Evolutionary conservation across 441 rosid genomes (phyloP), one percentile per base, ranked within the genome.

Genomic region (Jatropha podagrica): DNA sequence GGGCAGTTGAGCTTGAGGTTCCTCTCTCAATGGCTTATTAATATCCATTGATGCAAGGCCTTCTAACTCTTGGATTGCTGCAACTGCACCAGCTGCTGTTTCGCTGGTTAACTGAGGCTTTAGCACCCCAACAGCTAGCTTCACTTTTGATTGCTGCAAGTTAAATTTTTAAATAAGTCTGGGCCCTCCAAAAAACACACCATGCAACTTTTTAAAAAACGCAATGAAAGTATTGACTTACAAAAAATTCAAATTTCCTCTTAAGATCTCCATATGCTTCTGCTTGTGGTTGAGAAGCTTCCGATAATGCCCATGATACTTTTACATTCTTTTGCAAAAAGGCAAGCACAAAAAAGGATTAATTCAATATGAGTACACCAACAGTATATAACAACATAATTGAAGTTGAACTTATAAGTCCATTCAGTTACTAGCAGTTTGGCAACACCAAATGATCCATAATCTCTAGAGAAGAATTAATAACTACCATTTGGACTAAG

Each of bases 61-160:
- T 88, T 94, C 97, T 67, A 94, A 79, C 68, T 84, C 88, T 56
- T 85, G 86, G 72, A 94, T 81, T 11, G 96, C 94, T 4, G 74
- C 83, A 1, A 80, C 83, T 18, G 82, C 85, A 67, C 77, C 79
- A 83, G 68, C 2, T 26, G 85, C 77, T 40, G 81, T 82, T 74
- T 76, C 93, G 59, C 69, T 75, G 20, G 71, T 81, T 17, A 89
- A 62, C 68, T 85, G 91, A 0, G 90, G 86, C 85, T 81, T 94
- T 70, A 94, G 81, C 42, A 81, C 81, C n/a, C 58, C 80, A 5
- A 88, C 85, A 8, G 88, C 88, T 38, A 82, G 84, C 84, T 81
- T 88, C 79, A 92, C 85, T 78, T 75, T 92, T 44, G 84, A 80
- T 91, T 92, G 97, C 98, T 94, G 89, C 83, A 77, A 69, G 41